These are phyloP conservation scores for Cokeromyces recurvatus DNA, from an alignment of 371 early-diverging fungal species.

Conservation along the genomic window DNA sequence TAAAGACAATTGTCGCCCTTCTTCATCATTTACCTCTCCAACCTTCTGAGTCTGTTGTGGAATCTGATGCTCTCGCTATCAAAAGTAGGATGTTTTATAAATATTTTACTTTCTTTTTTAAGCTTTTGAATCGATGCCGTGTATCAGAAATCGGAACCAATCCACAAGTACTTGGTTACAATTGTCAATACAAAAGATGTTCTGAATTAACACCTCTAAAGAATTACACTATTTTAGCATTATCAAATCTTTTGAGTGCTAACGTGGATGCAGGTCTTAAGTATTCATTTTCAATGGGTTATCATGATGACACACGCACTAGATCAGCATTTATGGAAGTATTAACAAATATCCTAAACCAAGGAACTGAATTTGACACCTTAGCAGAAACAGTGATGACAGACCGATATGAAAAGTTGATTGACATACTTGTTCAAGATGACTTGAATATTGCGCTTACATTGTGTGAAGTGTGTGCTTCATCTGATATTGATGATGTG, in stretches of 20 bases:
- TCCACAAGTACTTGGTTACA: too few relatives aligned
- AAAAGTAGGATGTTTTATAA: slow-evolving; percentile 73
- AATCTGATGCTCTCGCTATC: slow-evolving; percentile 51
- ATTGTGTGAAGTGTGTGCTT: slow-evolving; percentile 77
- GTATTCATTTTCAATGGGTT: slow-evolving; percentile 81
- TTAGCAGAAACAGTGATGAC: slow-evolving; percentile 67
- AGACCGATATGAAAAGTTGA: slow-evolving; percentile 64
- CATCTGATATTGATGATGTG: slow-evolving; percentile 79
- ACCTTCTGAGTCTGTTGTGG: slow-evolving; percentile 56
- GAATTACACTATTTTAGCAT: slow-evolving; percentile 74
- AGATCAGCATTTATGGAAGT: slow-evolving; percentile 86
- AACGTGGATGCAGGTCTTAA: slow-evolving; percentile 87
- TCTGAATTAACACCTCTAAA: slow-evolving; percentile 62
- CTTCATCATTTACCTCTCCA: slow-evolving; percentile 78
- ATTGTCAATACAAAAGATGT: too few relatives aligned
- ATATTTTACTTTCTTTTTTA: slow-evolving; percentile 81
- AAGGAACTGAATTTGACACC: slow-evolving; percentile 78
- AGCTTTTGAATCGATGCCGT: slow-evolving; percentile 75
- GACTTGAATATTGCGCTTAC: slow-evolving; percentile 69
- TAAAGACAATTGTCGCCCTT: slow-evolving; percentile 75
- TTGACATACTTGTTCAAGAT: slow-evolving; percentile 58
- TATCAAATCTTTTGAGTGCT: slow-evolving; percentile 81
- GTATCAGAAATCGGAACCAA: too few relatives aligned
- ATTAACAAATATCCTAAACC: slow-evolving; percentile 77
- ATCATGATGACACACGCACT: slow-evolving; percentile 81